Conservation (phyloP, 441 rosid genomes). For the Raphanus hybrid region DNA sequence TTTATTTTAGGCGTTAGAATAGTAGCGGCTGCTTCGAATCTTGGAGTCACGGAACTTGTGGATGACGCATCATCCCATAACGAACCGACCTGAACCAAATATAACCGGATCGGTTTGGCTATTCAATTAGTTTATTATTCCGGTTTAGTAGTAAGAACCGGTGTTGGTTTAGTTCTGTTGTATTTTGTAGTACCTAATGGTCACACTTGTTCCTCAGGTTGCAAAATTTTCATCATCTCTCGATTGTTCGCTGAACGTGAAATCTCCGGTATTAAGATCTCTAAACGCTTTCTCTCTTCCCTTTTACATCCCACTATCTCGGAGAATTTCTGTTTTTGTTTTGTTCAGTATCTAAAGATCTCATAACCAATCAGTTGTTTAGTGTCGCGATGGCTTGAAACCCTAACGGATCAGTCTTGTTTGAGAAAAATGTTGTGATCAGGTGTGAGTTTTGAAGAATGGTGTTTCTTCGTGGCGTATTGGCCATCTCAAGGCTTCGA, state of each 20-base stretch:
- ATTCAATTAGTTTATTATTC: background rate
- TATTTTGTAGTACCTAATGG: background rate
- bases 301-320: background rate
- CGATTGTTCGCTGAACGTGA: background rate
- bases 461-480: background rate
- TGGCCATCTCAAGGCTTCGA: background rate
- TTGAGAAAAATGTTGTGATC: background rate
- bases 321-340: background rate
- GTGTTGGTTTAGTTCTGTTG: background rate
- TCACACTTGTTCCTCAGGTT: background rate
- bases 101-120: background rate
- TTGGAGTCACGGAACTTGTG: background rate
- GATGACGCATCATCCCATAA: background rate
- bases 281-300: background rate
- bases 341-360: background rate
- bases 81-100: background rate
- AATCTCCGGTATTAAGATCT: background rate
- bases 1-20: background rate
- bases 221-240: background rate
- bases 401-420: background rate
- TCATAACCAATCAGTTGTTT: background rate
- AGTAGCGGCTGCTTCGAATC: background rate
- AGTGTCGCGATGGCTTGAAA: background rate
- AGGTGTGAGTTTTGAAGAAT: slow-evolving; percentile 8
- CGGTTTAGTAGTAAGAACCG: slow-evolving; percentile 3